Conservation (phyloP, 2,329 filamentous ascomycete genomes). For the Simplicillium aogashimaense region DNA sequence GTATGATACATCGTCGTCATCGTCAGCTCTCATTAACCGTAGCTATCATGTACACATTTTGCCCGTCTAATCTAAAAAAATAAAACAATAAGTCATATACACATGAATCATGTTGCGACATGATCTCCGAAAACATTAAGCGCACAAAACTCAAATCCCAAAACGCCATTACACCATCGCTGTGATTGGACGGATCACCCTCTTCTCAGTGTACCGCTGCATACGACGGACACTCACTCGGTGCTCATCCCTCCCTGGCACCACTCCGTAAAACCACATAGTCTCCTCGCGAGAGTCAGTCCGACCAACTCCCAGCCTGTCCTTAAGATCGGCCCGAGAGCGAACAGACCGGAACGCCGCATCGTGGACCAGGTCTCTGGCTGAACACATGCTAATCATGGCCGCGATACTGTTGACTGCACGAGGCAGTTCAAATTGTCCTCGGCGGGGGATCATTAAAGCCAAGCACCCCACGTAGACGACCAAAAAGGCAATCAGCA, state of each 20-base stretch:
- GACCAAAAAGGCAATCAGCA: slow-evolving; percentile 61
- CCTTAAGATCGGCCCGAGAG: slow-evolving; percentile 59
- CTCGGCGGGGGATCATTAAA: slow-evolving; percentile 50
- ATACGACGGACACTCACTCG: slow-evolving; percentile 33
- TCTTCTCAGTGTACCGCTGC: slow-evolving; percentile 34
- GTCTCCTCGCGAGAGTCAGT: slow-evolving; percentile 34
- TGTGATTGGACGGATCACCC: slow-evolving; percentile 9
- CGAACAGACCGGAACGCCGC: slow-evolving; percentile 60
- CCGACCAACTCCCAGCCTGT: slow-evolving; percentile 50
- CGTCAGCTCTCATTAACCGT: too few relatives aligned
- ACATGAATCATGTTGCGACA: too few relatives aligned
- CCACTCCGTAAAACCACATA: slow-evolving; percentile 39
- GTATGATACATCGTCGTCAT: too few relatives aligned
- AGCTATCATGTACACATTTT: too few relatives aligned
- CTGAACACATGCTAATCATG: slow-evolving; percentile 66
- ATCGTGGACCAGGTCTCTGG: slow-evolving; percentile 62
- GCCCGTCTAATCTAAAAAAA: too few relatives aligned
- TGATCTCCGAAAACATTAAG: too few relatives aligned
- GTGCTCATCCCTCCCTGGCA: slow-evolving; percentile 27
- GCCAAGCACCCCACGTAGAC: slow-evolving; percentile 59
- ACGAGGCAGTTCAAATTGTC: slow-evolving; percentile 60
- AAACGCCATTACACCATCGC: slow-evolving; percentile 14
- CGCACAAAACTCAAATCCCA: too few relatives aligned
- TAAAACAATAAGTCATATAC: too few relatives aligned
- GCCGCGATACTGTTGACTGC: slow-evolving; percentile 63